These are phyloP conservation scores for Curvularia hawaiiensis DNA, from an alignment of 2,329 filamentous ascomycete genomes.

Conservation along the genomic window DNA sequence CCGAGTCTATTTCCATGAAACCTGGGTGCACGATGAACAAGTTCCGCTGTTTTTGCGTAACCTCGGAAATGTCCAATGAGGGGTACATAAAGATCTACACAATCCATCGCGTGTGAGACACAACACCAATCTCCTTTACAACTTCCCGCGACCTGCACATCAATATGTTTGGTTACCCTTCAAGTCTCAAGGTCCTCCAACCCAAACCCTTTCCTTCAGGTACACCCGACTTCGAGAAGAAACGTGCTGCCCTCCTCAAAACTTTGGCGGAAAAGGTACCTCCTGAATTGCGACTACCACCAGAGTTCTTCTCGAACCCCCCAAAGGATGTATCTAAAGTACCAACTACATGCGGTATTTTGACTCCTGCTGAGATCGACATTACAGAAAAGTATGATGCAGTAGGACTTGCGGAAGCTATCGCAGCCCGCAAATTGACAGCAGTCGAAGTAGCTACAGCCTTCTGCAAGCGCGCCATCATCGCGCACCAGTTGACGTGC, in stretches of 20 bases:
- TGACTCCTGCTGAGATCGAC: constrained; percentile 53
- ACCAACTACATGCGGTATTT: constrained; percentile 48
- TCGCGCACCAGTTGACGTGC: constrained; percentile 24
- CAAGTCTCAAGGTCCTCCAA: constrained; percentile 16
- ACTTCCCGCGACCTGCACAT: neutral
- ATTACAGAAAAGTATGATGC: constrained; percentile 58
- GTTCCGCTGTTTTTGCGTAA: neutral
- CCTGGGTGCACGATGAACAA: too few relatives aligned
- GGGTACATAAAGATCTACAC: neutral
- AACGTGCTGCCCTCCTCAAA: constrained; percentile 20
- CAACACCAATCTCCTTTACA: neutral
- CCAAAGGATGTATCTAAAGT: constrained; percentile 27
- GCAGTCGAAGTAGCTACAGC: constrained; percentile 47
- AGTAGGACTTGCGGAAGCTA: constrained; percentile 48
- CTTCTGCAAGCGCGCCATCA: constrained; percentile 28
- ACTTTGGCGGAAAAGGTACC: constrained; percentile 24
- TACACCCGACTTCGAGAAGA: constrained; percentile 25
- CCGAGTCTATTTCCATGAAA: neutral
- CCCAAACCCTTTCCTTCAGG: constrained; percentile 23
- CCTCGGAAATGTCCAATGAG: neutral
- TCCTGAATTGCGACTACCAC: constrained; percentile 15
- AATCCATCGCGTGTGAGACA: neutral
- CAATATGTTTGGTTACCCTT: constrained; percentile 8
- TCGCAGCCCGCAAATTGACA: constrained; percentile 45
- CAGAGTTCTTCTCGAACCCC: constrained; percentile 17